Evolutionary conservation across 371 early-diverging fungal species (phyloP), one percentile per base, ranked within the genome.

Genomic region (Apophysomyces sp.): DNA sequence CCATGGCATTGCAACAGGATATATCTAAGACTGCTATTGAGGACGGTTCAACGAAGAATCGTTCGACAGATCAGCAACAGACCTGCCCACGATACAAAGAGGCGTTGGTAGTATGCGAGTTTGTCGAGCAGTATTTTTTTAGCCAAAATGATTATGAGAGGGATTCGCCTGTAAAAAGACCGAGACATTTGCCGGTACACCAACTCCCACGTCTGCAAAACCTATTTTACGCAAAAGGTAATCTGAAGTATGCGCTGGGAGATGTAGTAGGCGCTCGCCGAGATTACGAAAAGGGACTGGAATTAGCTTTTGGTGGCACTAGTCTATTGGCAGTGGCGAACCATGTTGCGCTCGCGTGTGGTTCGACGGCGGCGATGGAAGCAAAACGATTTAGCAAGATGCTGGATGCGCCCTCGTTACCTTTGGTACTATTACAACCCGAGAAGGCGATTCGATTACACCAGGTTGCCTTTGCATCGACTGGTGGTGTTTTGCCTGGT

Each of bases 141-240:
- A 65, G 65, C 15, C 52, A 49, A 44, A 21, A 21, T 26, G 49
- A 44, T 9, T 21, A 18, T 21, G 27, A 44, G 21, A 44, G 16
- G 11, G 49, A 44, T 11, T 9, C 29, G 56, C 62, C 71, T 29
- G 49, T 68, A 18, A 66, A 69, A 57, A 31, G 70, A 58, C 77
- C 79, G 3, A 62, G 58, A 40, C 67, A 72, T 29, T 65, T 87
- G 9, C 83, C 80, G 11, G 73, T 77, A 3, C 85, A 86, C 67
- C 89, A 91, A 57, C 71, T 86, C 9, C 84, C 85, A 29, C 80
- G 92, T 21, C 75, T 91, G 28, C 88, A 89, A 66, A 87, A 93
- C 67, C 67, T 96, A 40, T 87, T 92, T 62, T 93, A 92, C 71
- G 89, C 92, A 4, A 91, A 91, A 72, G 96, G 92, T 11, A 94